These are phyloP conservation scores for Stagonosporopsis cucurbitacearum DNA, from an alignment of 2,329 filamentous ascomycete genomes.

Conservation along the genomic window DNA sequence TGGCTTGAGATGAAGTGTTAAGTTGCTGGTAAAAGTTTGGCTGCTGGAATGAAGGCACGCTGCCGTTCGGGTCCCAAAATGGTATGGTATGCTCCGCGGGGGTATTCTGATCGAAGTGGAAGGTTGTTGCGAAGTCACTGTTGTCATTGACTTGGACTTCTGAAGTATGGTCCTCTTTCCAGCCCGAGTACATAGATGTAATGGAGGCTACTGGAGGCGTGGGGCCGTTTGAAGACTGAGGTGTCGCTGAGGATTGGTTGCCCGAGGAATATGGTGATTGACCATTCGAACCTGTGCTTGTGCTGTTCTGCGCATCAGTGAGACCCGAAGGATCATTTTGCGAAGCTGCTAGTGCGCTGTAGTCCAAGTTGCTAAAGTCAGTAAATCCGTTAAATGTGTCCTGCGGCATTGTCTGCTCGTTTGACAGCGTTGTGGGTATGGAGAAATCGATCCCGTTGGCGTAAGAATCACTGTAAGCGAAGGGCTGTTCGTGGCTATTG, in stretches of 20 bases:
- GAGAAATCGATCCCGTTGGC: slow-evolving; percentile 35
- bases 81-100: slow-evolving; percentile 41
- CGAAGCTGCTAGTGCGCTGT: slow-evolving; percentile 31
- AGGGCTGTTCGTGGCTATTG: slow-evolving; percentile 27
- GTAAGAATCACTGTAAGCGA: slow-evolving; percentile 31
- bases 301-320: slow-evolving; percentile 38
- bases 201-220: slow-evolving; percentile 45
- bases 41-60: slow-evolving; percentile 33
- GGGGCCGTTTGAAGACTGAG: slow-evolving; percentile 43
- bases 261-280: slow-evolving; percentile 48
- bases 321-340: slow-evolving; percentile 32
- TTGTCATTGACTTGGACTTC: slow-evolving; percentile 33
- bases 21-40: slow-evolving; percentile 45
- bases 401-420: slow-evolving; percentile 30
- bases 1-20: slow-evolving; percentile 46
- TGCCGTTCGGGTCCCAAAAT: slow-evolving; percentile 37
- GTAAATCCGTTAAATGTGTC: slow-evolving; percentile 34
- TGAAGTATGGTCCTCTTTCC: slow-evolving; percentile 41
- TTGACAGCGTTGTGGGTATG: slow-evolving; percentile 30
- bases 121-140: slow-evolving; percentile 39
- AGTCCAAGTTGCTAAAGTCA: slow-evolving; percentile 39
- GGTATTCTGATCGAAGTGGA: slow-evolving; percentile 39
- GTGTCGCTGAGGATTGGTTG: slow-evolving; percentile 37
- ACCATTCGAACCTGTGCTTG: slow-evolving; percentile 41
- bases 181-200: slow-evolving; percentile 46